Percentiles rank a stretch among this genome's conserved stretches.
Conservation (phyloP, 345 rosid species). For the Gossypium anomalum region DNA sequence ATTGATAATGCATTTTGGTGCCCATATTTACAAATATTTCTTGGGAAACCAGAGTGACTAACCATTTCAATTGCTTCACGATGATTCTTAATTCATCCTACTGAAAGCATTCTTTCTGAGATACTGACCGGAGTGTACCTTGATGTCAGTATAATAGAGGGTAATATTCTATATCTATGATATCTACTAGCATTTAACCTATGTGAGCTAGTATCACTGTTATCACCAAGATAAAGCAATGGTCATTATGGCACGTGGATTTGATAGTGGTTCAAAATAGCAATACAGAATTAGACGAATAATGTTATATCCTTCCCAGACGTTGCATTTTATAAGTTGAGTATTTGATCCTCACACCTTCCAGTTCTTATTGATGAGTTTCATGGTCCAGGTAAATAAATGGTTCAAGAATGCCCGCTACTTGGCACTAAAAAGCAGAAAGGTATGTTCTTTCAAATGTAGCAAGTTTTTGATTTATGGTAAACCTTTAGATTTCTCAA, state of each 20-base stretch:
- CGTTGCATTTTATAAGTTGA: slow-evolving; percentile 1
- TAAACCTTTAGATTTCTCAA: background rate
- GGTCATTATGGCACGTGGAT: background rate
- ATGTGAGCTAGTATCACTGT: background rate
- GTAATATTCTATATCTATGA: background rate
- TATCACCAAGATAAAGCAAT: background rate
- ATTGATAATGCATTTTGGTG: background rate
- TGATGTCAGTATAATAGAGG: slow-evolving; percentile 1
- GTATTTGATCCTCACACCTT: slow-evolving; percentile 11
- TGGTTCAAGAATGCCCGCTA: slow-evolving; percentile 98
- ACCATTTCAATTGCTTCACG: background rate
- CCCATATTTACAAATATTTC: background rate
- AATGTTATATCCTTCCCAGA: background rate
- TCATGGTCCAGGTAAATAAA: slow-evolving; percentile 75
- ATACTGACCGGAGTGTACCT: background rate
- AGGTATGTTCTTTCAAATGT: slow-evolving; percentile 41
- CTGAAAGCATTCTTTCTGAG: background rate
- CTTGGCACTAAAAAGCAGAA: slow-evolving; percentile 70
- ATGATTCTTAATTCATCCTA: slow-evolving; percentile 4
- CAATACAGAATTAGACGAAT: background rate
- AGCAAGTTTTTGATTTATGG: background rate
- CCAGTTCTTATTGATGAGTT: slow-evolving; percentile 16
- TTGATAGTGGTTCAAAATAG: background rate
- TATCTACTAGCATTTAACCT: background rate
- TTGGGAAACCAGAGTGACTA: slow-evolving; percentile 1